Evolutionary conservation across 2,329 filamentous ascomycete genomes (phyloP).

Genomic region (Neophaeococcomyces aloes): DNA sequence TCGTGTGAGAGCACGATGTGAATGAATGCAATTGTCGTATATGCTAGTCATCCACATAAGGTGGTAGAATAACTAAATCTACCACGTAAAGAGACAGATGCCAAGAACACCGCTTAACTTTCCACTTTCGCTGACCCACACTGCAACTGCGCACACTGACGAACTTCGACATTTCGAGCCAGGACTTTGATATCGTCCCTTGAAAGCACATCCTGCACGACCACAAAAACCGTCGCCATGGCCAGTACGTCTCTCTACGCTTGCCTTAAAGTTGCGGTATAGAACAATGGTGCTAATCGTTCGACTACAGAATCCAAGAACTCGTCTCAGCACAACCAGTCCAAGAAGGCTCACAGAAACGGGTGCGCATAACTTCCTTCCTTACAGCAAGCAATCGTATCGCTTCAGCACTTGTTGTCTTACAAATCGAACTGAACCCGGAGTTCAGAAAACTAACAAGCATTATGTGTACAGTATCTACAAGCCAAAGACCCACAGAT

Average conservation of each 20-base stretch:
- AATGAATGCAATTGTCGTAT: too few species aligned
- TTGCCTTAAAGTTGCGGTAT: neutral
- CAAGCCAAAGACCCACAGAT: constrained; percentile 98
- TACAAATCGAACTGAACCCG: neutral
- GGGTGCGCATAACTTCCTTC: constrained; percentile 60
- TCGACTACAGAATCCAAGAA: constrained; percentile 83
- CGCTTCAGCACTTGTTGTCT: neutral
- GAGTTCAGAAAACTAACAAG: neutral
- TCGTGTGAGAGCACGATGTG: too few species aligned
- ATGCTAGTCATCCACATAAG: too few species aligned
- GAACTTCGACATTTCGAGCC: too few species aligned
- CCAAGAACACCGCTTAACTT: too few species aligned
- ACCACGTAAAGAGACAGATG: too few species aligned
- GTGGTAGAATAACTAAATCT: too few species aligned
- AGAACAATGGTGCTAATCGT: constrained; percentile 1
- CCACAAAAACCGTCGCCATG: constrained; percentile 18
- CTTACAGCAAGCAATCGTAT: too few species aligned
- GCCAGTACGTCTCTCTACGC: constrained; percentile 17
- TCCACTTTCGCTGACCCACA: too few species aligned
- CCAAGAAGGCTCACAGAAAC: constrained; percentile 98
- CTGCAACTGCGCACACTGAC: too few species aligned
- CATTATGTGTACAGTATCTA: constrained; percentile 68
- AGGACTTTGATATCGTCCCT: too few species aligned
- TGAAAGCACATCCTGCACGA: too few species aligned
- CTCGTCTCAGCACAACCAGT: constrained; percentile 98